Evolutionary conservation across 345 rosid species (phyloP), one percentile per base, ranked within the genome.

Genomic region (Lumnitzera littorea): DNA sequence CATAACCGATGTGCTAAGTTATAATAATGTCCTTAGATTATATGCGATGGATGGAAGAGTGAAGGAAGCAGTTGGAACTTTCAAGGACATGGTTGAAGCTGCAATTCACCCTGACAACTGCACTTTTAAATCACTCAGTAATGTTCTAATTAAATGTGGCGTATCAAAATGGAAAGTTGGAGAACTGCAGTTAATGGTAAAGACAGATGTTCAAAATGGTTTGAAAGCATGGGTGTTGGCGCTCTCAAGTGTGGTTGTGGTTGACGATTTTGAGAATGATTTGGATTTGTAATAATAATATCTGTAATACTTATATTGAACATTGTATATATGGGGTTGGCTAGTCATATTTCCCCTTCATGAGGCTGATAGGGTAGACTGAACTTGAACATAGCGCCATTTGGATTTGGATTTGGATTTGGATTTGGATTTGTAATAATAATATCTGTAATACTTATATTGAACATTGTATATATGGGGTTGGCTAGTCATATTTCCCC

Each of bases 1-100:
- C 24, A 29, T 90, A 46, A 82, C 69, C 41, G 80, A 78, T 60
- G 67, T 84, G 50, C 74, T 88, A 79, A 87, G 95, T 75, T 90
- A 80, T 61, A 87, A 86, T 62, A 84, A 79, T 9, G 77, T 90
- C 67, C 71, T 84, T 0, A 83, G 86, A 46, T 64, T 94, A 77
- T 83, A 69, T 25, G 82, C 89, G 36, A 50, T 83, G 65, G 91
- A 94, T 55, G 90, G 94, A 17, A 85, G 91, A 63, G 80, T 78
- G 62, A 81, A 62, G 72, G 97, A 83, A 47, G 87, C 84, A 10
- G 66, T 78, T 1, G 77, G 53, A 72, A 76, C 72, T 50, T 94
- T 87, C 58, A 79, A 69, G 74, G 87, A 87, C 72, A 84, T 94
- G 99, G 60, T 85, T 49, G 64, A 64, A 52, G 85, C 84, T n/a